A percentile compares a stretch with the other conserved stretches of the same genome.
These are phyloP conservation scores for Pyrus communis DNA, from an alignment of 306 rosid genomes.

Conservation along the genomic window DNA sequence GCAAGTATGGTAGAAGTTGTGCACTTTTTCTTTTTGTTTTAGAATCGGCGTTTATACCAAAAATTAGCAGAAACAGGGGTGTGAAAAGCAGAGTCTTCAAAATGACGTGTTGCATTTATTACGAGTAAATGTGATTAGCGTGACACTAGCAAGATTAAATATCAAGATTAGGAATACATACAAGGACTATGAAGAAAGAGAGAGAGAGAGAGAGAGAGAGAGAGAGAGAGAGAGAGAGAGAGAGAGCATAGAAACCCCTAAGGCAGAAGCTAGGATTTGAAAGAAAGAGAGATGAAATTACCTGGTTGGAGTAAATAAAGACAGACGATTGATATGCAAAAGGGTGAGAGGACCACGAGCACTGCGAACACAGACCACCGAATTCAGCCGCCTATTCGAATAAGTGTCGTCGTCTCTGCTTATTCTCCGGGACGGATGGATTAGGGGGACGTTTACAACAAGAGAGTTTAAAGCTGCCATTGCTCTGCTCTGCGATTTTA, in stretches of 20 bases:
- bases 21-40: neutral
- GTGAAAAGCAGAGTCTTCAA: neutral
- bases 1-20: neutral
- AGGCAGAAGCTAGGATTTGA: neutral
- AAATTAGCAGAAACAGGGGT: neutral
- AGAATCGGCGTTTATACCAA: neutral
- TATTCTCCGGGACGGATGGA: slow-evolving; percentile 9
- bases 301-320: slow-evolving; percentile 26
- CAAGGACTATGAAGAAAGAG: too few relatives aligned
- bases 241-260: neutral
- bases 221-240: neutral
- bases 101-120: neutral
- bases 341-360: neutral
- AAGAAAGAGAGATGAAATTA: slow-evolving; percentile 3
- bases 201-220: too few relatives aligned
- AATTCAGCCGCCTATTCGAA: slow-evolving; percentile 14
- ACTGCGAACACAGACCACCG: slow-evolving; percentile 14
- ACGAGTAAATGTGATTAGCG: neutral
- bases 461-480: slow-evolving; percentile 30
- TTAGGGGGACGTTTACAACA: slow-evolving; percentile 10
- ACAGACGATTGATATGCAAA: slow-evolving; percentile 6
- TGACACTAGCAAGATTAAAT: neutral
- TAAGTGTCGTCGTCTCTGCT: slow-evolving; percentile 8
- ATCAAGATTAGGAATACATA: too few relatives aligned
- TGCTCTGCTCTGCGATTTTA: neutral